phyloP scores from a whole-genome alignment of 768 basidiomycete genomes.

The Boletus fagicola region DNA sequence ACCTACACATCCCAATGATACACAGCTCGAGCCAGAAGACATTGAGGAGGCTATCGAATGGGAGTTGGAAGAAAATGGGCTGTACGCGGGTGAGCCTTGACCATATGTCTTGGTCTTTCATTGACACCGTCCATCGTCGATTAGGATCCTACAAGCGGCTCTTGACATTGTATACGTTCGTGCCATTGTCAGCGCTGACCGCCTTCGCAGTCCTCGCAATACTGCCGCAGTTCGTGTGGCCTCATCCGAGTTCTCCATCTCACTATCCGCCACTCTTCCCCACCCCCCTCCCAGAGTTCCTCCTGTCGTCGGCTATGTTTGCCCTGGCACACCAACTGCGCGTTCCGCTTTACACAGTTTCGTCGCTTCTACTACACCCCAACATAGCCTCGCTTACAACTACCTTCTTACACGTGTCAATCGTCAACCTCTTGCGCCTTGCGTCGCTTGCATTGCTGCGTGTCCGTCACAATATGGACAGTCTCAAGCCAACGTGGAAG shows the following conservation, averaged over 20 bases:
- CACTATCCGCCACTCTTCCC: slow-evolving; percentile 52
- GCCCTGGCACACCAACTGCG: slow-evolving; percentile 31
- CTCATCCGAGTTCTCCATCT: slow-evolving; percentile 33
- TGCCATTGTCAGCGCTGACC: slow-evolving; percentile 53
- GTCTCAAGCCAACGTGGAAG: slow-evolving; percentile 49
- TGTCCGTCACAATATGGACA: slow-evolving; percentile 43
- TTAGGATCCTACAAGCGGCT: slow-evolving; percentile 63
- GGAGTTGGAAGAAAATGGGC: slow-evolving; percentile 47
- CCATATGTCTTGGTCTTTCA: neutral
- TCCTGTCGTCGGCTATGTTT: slow-evolving; percentile 59
- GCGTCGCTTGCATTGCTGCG: slow-evolving; percentile 52
- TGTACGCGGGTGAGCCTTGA: slow-evolving; percentile 45
- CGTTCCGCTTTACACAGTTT: slow-evolving; percentile 35
- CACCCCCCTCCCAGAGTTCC: slow-evolving; percentile 63
- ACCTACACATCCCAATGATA: slow-evolving; percentile 11
- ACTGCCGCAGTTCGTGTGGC: slow-evolving; percentile 52
- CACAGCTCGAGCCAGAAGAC: slow-evolving; percentile 29
- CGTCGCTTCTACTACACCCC: slow-evolving; percentile 31
- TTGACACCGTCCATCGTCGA: slow-evolving; percentile 2
- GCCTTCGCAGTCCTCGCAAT: slow-evolving; percentile 49
- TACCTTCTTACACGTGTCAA: slow-evolving; percentile 46
- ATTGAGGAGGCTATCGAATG: slow-evolving; percentile 46
- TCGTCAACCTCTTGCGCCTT: slow-evolving; percentile 55
- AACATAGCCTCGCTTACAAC: slow-evolving; percentile 36
- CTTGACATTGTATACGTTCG: slow-evolving; percentile 55